Percentiles rank a stretch among this genome's conserved stretches.
Conservation (phyloP, 2,329 filamentous ascomycete genomes). For the Colletotrichum eremochloae region DNA sequence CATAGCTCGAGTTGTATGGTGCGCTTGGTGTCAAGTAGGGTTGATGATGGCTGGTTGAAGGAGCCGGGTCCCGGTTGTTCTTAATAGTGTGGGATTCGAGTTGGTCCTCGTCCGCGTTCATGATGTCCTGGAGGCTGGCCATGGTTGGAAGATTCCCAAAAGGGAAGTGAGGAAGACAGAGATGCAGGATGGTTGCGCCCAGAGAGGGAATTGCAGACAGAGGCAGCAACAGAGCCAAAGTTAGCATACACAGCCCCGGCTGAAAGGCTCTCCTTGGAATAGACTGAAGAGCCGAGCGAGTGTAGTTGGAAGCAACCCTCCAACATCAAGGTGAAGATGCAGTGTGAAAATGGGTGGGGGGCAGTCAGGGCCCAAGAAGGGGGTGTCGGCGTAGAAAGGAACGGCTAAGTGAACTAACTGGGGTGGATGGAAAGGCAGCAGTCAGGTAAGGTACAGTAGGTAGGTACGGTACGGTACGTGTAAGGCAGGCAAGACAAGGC, state of each 20-base stretch:
- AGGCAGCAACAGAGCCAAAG: slow-evolving; percentile 53
- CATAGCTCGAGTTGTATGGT: slow-evolving; percentile 56
- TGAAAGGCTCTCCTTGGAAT: slow-evolving; percentile 51
- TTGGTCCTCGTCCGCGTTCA: slow-evolving; percentile 67
- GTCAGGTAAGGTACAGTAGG: slow-evolving; percentile 21
- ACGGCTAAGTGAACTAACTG: slow-evolving; percentile 18
- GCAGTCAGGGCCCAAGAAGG: slow-evolving; percentile 38
- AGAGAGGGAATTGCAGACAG: slow-evolving; percentile 36
- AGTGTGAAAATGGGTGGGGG: slow-evolving; percentile 40
- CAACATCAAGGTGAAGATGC: slow-evolving; percentile 45
- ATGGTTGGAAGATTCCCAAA: slow-evolving; percentile 60
- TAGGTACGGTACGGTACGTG: slow-evolving; percentile 6
- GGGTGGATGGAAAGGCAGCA: slow-evolving; percentile 41
- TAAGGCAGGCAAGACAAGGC: slow-evolving; percentile 19
- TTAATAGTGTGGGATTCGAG: slow-evolving; percentile 59
- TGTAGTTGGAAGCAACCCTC: slow-evolving; percentile 50
- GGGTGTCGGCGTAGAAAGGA: slow-evolving; percentile 43
- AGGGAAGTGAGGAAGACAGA: slow-evolving; percentile 50
- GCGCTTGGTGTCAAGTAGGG: slow-evolving; percentile 49
- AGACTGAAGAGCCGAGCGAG: slow-evolving; percentile 49
- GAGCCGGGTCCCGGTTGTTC: slow-evolving; percentile 57
- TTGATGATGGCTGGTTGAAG: slow-evolving; percentile 52
- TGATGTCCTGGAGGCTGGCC: slow-evolving; percentile 69
- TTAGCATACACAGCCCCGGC: slow-evolving; percentile 63
- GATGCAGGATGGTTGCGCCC: slow-evolving; percentile 32